These are phyloP conservation scores for Colletotrichum horii DNA, from an alignment of 2,329 filamentous ascomycete species.

Conservation along the genomic window DNA sequence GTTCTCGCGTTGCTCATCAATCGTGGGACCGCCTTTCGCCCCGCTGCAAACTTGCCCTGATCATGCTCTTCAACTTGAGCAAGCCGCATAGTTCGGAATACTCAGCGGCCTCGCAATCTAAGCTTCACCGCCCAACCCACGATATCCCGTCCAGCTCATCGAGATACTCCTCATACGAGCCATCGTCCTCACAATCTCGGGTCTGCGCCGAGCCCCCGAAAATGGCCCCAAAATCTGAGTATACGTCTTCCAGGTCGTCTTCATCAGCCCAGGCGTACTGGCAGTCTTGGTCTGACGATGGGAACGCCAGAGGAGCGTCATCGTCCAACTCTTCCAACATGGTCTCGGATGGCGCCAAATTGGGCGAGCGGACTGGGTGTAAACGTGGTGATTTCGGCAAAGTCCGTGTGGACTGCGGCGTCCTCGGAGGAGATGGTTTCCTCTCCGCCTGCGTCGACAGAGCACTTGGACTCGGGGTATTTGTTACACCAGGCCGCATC, in stretches of 20 bases:
- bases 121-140: conserved; percentile 35
- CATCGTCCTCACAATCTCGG: conserved; percentile 38
- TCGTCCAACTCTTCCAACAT: conserved; percentile 42
- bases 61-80: neutral
- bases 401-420: neutral
- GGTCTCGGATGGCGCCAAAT: conserved; percentile 33
- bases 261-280: conserved; percentile 44
- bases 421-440: neutral
- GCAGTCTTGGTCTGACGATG: conserved; percentile 49
- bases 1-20: neutral
- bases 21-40: neutral
- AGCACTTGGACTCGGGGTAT: neutral
- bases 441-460: neutral
- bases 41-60: neutral
- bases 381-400: conserved; percentile 6
- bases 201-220: conserved; percentile 42
- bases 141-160: conserved; percentile 62
- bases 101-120: neutral
- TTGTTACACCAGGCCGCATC: neutral
- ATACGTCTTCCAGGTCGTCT: conserved; percentile 56
- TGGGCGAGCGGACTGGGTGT: conserved; percentile 5
- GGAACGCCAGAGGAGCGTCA: conserved; percentile 53
- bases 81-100: neutral
- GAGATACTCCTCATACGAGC: conserved; percentile 59
- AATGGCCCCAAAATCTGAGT: conserved; percentile 59